These are phyloP conservation scores for Hirsutella rhossiliensis DNA, from an alignment of 2,329 filamentous ascomycete species.

Conservation along the genomic window DNA sequence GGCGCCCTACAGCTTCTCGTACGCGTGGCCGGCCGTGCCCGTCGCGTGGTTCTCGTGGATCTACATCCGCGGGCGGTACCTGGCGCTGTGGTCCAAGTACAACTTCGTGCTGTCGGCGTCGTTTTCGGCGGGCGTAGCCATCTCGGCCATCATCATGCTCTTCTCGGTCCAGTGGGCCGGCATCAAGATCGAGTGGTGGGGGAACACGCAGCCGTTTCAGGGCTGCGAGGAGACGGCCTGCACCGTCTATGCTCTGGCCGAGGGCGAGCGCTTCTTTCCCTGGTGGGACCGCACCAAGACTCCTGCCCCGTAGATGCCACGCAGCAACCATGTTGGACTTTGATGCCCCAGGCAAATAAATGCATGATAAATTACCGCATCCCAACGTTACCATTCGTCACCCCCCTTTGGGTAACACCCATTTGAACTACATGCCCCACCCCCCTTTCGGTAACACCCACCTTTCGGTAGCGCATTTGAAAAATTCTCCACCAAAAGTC, in stretches of 20 bases:
- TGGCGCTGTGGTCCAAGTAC: conserved; percentile 37
- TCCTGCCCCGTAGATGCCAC: conserved; percentile 11
- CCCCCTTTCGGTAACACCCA: too few species aligned
- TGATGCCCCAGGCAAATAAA: too few species aligned
- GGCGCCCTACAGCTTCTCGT: conserved; percentile 16
- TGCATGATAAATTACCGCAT: too few species aligned
- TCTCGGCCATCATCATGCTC: conserved; percentile 34
- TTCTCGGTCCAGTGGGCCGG: conserved; percentile 30
- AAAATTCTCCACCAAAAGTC: too few species aligned
- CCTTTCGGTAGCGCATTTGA: too few species aligned
- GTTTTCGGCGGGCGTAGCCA: conserved; percentile 30
- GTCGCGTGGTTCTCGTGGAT: conserved; percentile 36
- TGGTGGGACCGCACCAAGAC: conserved; percentile 12
- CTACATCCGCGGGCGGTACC: conserved; percentile 30
- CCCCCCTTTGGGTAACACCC: too few species aligned
- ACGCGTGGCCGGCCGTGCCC: conserved; percentile 33
- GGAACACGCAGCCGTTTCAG: conserved; percentile 18
- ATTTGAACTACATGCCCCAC: too few species aligned
- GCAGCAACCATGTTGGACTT: too few species aligned
- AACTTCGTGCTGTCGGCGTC: conserved; percentile 36
- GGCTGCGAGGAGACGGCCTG: conserved; percentile 15
- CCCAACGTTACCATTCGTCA: too few species aligned
- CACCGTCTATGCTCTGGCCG: conserved; percentile 8
- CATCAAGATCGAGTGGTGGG: conserved; percentile 31
- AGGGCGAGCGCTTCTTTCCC: conserved; percentile 15